Percentiles rank a stretch among this genome's conserved stretches.
phyloP scores from a whole-genome alignment of 129 eudicot species.

The Rutidosis leptorrhynchoides region DNA sequence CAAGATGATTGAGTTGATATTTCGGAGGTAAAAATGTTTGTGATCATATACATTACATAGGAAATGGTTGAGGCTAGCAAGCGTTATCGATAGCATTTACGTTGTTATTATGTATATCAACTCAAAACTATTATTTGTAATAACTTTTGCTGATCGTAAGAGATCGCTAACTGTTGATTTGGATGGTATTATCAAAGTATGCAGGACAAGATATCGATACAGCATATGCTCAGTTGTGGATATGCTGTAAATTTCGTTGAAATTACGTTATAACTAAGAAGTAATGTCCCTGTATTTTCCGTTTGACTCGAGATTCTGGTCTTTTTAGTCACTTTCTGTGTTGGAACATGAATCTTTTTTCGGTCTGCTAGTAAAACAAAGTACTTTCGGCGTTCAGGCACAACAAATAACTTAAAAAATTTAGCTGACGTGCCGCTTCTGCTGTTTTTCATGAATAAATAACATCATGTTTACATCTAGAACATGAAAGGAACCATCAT shows the following conservation, averaged over 20 bases:
- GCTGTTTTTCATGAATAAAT: not conserved
- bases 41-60: not conserved
- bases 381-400: constrained; percentile 1
- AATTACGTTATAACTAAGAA: constrained; percentile 13
- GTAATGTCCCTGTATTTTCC: constrained; percentile 5
- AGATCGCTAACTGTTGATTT: not conserved
- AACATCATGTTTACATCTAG: not conserved
- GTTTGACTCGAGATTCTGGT: constrained; percentile 5
- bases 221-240: not conserved
- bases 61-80: constrained; percentile 1
- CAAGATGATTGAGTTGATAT: constrained; percentile 49
- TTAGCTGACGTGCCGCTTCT: not conserved
- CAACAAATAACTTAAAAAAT: not conserved
- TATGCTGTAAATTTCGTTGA: not conserved
- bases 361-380: not conserved
- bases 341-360: constrained; percentile 3
- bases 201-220: not conserved
- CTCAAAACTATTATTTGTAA: constrained; percentile 10
- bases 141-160: constrained; percentile 1
- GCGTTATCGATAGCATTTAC: not conserved
- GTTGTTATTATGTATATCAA: not conserved
- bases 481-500: not conserved
- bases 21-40: not conserved
- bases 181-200: not conserved
- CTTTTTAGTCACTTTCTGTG: not conserved